Percentiles rank a stretch among this genome's conserved stretches.
Conservation (phyloP, 108 stramenopile species). For the Nannochloropsis salina region DNA sequence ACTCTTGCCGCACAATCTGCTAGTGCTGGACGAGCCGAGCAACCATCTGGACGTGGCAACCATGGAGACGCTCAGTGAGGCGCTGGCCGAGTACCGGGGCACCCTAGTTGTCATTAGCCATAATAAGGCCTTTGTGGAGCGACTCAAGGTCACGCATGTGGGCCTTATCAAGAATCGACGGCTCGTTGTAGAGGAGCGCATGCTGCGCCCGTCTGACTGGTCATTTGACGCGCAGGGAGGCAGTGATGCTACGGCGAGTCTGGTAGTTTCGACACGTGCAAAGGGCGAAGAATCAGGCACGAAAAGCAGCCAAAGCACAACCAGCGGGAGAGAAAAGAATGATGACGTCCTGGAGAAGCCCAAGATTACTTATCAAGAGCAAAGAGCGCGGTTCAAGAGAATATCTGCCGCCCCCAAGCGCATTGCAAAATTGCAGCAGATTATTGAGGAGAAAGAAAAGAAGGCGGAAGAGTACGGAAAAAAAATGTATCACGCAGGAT, state of each 20-base stretch:
- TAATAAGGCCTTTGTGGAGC: conserved; percentile 77
- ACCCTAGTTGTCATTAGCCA: conserved; percentile 75
- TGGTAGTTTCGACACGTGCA: not conserved
- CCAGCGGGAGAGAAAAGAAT: not conserved
- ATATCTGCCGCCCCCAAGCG: conserved; percentile 52
- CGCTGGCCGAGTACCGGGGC: conserved; percentile 46
- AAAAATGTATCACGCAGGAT: conserved; percentile 68
- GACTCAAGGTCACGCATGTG: conserved; percentile 77
- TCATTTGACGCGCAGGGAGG: conserved; percentile 48
- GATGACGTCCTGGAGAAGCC: not conserved
- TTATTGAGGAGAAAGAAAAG: conserved; percentile 64
- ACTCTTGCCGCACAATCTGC: conserved; percentile 51
- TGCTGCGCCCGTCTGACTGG: conserved; percentile 69
- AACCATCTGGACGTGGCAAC: conserved; percentile 61
- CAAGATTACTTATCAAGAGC: not conserved
- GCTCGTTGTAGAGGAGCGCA: conserved; percentile 66
- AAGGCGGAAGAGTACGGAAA: conserved; percentile 63
- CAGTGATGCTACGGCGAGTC: not conserved
- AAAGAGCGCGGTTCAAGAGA: not conserved
- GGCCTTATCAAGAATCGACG: conserved; percentile 70
- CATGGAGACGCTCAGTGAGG: conserved; percentile 64
- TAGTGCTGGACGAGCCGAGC: conserved; percentile 59
- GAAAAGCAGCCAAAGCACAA: not conserved
- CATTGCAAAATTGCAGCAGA: conserved; percentile 64
- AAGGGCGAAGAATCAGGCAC: not conserved